These are phyloP conservation scores for Dictyostelium intermedium DNA, from an alignment of 78 protist species.

Conservation along the genomic window DNA sequence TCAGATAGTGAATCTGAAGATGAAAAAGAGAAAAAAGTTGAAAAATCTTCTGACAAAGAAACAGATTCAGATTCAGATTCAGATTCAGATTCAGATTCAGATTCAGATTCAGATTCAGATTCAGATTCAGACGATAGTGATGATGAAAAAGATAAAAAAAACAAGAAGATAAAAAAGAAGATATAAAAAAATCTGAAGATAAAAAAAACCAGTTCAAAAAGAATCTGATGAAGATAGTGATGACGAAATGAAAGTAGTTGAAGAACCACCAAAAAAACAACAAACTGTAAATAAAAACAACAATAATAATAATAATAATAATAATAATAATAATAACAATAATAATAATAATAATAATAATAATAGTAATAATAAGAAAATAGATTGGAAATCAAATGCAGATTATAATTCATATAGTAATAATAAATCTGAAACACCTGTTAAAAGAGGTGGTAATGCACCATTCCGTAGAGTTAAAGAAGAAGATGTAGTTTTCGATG, in stretches of 20 bases:
- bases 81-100: background rate
- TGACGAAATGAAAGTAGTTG: background rate
- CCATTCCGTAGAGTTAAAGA: conserved; percentile 71
- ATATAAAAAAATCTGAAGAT: background rate
- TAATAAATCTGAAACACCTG: background rate
- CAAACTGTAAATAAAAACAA: background rate
- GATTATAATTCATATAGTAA: conserved; percentile 18
- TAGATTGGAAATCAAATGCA: background rate
- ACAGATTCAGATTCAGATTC: background rate
- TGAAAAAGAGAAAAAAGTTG: background rate
- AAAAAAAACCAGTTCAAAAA: background rate
- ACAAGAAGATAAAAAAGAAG: background rate
- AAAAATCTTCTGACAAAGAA: background rate
- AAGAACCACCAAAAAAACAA: background rate
- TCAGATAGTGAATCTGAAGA: conserved; percentile 1
- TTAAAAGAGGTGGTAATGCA: conserved; percentile 20
- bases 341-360: conserved; percentile 9
- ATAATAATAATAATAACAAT: background rate
- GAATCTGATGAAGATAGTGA: background rate
- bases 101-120: background rate
- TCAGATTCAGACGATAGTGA: conserved; percentile 4
- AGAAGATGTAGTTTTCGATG: conserved; percentile 36
- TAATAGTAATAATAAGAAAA: background rate
- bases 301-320: too few relatives aligned
- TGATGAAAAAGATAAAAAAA: background rate